Evolutionary conservation across 2,329 filamentous ascomycete genomes (phyloP).

Genomic region (Cladosporium cucumerinum): DNA sequence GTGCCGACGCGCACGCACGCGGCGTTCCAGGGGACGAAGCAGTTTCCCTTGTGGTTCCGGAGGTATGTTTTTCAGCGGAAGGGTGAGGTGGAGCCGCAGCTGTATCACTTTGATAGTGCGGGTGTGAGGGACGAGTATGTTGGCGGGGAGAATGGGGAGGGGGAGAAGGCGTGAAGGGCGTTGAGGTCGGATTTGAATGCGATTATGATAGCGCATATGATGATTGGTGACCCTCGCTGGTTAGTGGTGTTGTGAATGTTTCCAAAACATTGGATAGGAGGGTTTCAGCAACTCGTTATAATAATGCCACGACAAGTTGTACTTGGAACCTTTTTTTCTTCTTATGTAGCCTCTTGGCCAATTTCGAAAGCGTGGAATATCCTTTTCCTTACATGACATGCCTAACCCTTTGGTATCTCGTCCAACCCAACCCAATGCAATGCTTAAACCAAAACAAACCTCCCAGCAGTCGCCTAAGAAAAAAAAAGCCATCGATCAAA

Average conservation of each 20-base stretch:
- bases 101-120: constrained; percentile 37
- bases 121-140: neutral
- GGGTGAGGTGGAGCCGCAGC: constrained; percentile 21
- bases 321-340: neutral
- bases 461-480: neutral
- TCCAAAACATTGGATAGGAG: neutral
- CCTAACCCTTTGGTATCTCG: neutral
- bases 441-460: neutral
- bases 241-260: neutral
- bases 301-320: neutral
- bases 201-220: neutral
- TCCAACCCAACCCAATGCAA: neutral
- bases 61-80: constrained; percentile 21
- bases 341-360: neutral
- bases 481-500: neutral
- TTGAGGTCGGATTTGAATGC: too few species aligned
- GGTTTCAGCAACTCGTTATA: neutral
- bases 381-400: neutral
- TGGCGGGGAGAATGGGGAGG: neutral
- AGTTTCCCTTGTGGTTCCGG: constrained; percentile 45
- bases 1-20: constrained; percentile 44
- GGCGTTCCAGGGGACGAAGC: constrained; percentile 28
- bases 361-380: neutral
- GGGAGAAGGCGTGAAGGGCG: neutral
- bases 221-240: neutral